Evolutionary conservation across 2,329 filamentous ascomycete genomes (phyloP).

Genomic region (Penicillium glabrum): DNA sequence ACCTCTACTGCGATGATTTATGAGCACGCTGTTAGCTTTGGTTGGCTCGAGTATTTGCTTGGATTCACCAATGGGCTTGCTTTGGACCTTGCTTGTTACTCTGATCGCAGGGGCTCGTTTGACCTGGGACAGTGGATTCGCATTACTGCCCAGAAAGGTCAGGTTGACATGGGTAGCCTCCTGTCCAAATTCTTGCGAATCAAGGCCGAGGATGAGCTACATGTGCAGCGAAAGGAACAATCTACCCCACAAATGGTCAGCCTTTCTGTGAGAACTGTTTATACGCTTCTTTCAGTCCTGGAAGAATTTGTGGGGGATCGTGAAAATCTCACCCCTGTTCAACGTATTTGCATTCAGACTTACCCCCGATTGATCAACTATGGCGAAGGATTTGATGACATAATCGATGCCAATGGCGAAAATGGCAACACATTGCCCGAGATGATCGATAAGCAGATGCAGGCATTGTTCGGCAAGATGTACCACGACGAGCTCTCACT

Average conservation of each 20-base stretch:
- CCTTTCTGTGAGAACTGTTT: slow-evolving; percentile 81
- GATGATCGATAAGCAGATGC: slow-evolving; percentile 86
- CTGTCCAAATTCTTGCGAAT: slow-evolving; percentile 79
- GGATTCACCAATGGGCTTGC: slow-evolving; percentile 80
- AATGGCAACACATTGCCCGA: slow-evolving; percentile 77
- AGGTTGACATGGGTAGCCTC: slow-evolving; percentile 66
- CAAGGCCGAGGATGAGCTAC: slow-evolving; percentile 78
- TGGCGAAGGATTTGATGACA: slow-evolving; percentile 84
- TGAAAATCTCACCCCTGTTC: slow-evolving; percentile 74
- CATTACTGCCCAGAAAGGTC: slow-evolving; percentile 63
- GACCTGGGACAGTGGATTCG: slow-evolving; percentile 81
- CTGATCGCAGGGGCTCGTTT: slow-evolving; percentile 76
- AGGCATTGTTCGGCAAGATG: slow-evolving; percentile 97
- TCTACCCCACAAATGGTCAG: slow-evolving; percentile 67
- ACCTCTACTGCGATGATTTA: slow-evolving; percentile 68
- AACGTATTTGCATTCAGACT: slow-evolving; percentile 83
- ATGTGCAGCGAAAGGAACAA: slow-evolving; percentile 69
- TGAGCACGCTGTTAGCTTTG: slow-evolving; percentile 76
- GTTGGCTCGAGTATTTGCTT: slow-evolving; percentile 80
- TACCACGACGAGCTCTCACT: slow-evolving; percentile 89
- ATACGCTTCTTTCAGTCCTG: slow-evolving; percentile 74
- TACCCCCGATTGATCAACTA: slow-evolving; percentile 97
- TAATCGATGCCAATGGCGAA: slow-evolving; percentile 82
- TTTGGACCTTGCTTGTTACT: slow-evolving; percentile 80
- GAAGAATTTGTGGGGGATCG: slow-evolving; percentile 63